A percentile compares a stretch with the other conserved stretches of the same genome.
These are phyloP conservation scores for Suillus subluteus DNA, from an alignment of 768 basidiomycete genomes.

Conservation along the genomic window DNA sequence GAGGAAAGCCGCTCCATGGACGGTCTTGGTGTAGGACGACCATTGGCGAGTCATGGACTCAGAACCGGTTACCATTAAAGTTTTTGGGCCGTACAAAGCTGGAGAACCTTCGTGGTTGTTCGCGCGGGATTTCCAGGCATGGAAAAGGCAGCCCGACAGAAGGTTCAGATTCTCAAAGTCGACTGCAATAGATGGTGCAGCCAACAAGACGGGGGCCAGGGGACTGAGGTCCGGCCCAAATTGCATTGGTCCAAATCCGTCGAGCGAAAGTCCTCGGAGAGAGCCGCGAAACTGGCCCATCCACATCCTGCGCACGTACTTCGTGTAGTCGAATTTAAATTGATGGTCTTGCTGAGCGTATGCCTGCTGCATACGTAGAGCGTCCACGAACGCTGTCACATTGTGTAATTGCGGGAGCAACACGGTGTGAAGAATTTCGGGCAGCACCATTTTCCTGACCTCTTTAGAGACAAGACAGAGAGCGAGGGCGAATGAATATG, in stretches of 20 bases:
- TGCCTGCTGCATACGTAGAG: not conserved
- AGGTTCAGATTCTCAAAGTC: not conserved
- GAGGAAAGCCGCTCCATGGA: not conserved
- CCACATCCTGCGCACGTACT: not conserved
- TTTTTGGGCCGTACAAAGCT: not conserved
- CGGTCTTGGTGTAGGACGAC: not conserved
- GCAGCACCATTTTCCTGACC: not conserved
- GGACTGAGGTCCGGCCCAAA: not conserved
- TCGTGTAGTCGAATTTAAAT: not conserved
- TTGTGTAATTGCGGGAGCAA: not conserved
- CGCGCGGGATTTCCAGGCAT: not conserved
- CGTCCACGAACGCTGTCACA: not conserved
- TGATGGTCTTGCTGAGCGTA: not conserved
- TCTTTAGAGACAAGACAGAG: not conserved
- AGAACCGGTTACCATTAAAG: not conserved
- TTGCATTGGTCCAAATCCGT: not conserved
- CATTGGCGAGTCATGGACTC: not conserved
- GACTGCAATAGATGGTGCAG: not conserved
- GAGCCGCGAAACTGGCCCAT: not conserved
- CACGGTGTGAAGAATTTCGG: not conserved
- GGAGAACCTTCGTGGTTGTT: not conserved
- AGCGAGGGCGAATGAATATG: not conserved
- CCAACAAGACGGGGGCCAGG: not conserved
- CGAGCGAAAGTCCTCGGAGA: not conserved
- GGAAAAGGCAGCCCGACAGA: not conserved